Base-by-base conservation (phyloP, 768 basidiomycete species). In the Termitomyces heimii region DNA sequence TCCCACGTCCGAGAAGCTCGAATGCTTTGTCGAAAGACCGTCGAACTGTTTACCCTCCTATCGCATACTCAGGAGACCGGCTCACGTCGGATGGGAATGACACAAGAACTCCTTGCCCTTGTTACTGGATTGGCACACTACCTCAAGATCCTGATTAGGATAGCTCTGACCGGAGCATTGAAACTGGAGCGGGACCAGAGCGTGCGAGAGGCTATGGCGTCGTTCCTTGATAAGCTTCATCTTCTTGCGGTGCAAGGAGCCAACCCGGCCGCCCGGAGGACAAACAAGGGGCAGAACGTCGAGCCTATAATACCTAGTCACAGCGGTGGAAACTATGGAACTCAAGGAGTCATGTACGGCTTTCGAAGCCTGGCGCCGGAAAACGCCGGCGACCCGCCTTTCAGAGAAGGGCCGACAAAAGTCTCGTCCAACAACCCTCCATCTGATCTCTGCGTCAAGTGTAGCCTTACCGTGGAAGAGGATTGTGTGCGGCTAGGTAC, bases 41-140 rank as follows among this genome's bases (percentile, higher is more conserved):
- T 98, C 64, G 97, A 98, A 75, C 84, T 99, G 54, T 98, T 99
- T 74, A 97, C 94, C 20, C 77, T 98, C 37, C 77, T 99, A 47
- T 98, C 96, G 7, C 94, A 95, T 71, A 95, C 94, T 24, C 94
- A 96, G 71, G 92, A 96, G 70, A 90, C 92, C 4, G 92, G 91
- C 35, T 83, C 91, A 13, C 86, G 90, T 57, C 78, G 92, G 65
- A 93, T 94, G 85, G 92, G 90, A 52, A 95, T 98, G 87, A 98
- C 95, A 18, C 92, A 98, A 72, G 97, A 98, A 65, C 78, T 99
- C 13, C 85, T 98, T 35, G 94, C 95, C 18, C 85, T 99, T 48
- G 97, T 99, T 61, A 99, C 97, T 0, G 96, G 97, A n/a, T 80
- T 99, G 35, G 97, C 97, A 5, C 97, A 99, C 73, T 98, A 99